Evolutionary conservation across 163 green algal species (phyloP), one percentile per base, ranked within the genome.

Genomic region (Volvox carteri): DNA sequence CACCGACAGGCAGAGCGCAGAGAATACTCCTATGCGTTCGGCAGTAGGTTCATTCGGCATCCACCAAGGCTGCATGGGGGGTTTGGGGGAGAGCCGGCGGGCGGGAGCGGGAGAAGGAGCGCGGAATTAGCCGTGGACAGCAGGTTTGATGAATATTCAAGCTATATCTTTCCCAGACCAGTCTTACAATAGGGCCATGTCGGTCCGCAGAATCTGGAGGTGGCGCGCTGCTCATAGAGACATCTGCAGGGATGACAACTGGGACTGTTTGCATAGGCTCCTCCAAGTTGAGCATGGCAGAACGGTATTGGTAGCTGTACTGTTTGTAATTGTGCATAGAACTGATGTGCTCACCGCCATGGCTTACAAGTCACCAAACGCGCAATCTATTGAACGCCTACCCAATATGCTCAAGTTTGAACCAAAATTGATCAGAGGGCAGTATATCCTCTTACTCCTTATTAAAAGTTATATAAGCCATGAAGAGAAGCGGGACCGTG

Each of bases 1-100:
- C 30, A 39, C 37, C 19, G 77, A 39, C 18, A 73, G 46, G 33
- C 54, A 56, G 52, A 73, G 28, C 2, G 52, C 52, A 1, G n/a
- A 18, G 35, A 85, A 74, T 28, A 67, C 52, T 3, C 77, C 75
- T 70, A 84, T 35, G n/a, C 75, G 75, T 16, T 41, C 16, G 33
- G 75, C 0, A 1, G 30, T 50, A 19, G 77, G 21, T 39, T 73
- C 77, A 37, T 62, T 18, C 19, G 77, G 52, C 77, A 85, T 85
- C 77, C 52, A 85, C 52, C 54, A 73, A 42, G 35, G 77, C 77
- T 85, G 77, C 50, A 52, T 12, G 50, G 14, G 37, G 77, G 60
- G 18, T 39, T 23, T 39, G 23, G 23, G 11, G 60, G 60, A 72
- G 1, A 28, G 60, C 6, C 14, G 60, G 11, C 18, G 19, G 7